A percentile compares a stretch with the other conserved stretches of the same genome.
phyloP scores from a whole-genome alignment of 2,329 filamentous ascomycete genomes.

The Orbilia quercus region DNA sequence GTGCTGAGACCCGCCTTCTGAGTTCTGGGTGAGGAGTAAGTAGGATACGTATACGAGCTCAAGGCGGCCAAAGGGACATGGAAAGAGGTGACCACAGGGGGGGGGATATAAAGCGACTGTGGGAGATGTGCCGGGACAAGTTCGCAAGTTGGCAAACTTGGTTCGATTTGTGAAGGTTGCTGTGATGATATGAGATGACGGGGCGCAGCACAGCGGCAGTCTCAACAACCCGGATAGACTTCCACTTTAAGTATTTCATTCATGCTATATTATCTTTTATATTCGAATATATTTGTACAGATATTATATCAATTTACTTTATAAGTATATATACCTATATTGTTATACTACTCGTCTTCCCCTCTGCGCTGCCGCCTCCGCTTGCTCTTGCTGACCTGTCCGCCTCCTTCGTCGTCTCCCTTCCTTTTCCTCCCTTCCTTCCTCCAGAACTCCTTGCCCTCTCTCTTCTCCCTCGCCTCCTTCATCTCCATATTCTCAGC shows the following conservation, averaged over 20 bases:
- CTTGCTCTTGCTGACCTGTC: constrained; percentile 64
- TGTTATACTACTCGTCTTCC: constrained; percentile 38
- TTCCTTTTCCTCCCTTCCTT: constrained; percentile 85
- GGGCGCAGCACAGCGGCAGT: constrained; percentile 36
- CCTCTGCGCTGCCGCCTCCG: constrained; percentile 57
- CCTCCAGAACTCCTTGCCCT: constrained; percentile 92
- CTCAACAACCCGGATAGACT: constrained; percentile 17
- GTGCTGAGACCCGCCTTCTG: constrained; percentile 1
- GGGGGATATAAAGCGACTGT: constrained; percentile 23
- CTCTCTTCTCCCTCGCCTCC: constrained; percentile 84
- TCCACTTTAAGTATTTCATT: no score
- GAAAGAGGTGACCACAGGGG: neutral
- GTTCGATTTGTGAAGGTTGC: neutral
- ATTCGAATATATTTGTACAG: no score
- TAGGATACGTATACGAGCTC: neutral
- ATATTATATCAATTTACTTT: no score
- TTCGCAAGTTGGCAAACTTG: neutral
- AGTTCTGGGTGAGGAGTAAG: neutral
- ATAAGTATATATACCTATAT: no score
- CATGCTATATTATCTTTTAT: no score
- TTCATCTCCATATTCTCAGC: constrained; percentile 86
- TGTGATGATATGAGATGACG: constrained; percentile 21
- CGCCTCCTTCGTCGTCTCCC: constrained; percentile 67
- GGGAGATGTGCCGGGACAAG: neutral
- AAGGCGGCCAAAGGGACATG: neutral